Conservation (phyloP, 1,284 basidiomycete genomes). For the Hemileia vastatrix region DNA sequence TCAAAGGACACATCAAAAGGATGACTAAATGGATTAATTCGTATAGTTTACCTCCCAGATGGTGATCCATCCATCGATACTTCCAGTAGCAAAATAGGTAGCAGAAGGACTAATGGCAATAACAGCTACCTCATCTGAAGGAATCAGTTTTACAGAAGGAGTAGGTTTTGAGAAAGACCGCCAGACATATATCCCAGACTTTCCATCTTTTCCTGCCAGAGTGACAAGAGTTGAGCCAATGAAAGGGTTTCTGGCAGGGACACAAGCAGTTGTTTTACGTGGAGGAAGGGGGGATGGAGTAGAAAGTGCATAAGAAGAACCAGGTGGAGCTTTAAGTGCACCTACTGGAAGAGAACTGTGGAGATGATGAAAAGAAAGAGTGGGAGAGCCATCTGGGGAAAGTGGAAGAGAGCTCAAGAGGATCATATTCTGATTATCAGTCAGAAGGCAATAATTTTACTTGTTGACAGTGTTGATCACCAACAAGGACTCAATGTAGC, state of each 20-base stretch:
- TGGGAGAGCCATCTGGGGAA: conserved; percentile 3
- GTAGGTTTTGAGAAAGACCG: conserved; percentile 11
- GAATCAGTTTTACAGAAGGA: conserved; percentile 50
- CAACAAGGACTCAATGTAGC: too few species aligned
- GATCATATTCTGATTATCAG: too few species aligned
- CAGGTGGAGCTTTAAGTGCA: conserved; percentile 9
- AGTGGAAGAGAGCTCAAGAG: not conserved
- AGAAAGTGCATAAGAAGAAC: not conserved
- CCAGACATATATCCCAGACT: conserved; percentile 11
- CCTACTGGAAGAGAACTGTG: conserved; percentile 6
- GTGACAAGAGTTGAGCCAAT: conserved; percentile 15
- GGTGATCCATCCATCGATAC: conserved; percentile 75
- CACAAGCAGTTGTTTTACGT: conserved; percentile 1
- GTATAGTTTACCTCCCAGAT: conserved; percentile 71
- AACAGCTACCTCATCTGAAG: conserved; percentile 77
- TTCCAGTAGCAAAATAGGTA: conserved; percentile 73
- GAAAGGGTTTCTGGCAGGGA: conserved; percentile 3
- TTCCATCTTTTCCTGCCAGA: conserved; percentile 8
- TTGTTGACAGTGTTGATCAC: too few species aligned
- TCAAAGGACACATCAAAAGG: conserved; percentile 22
- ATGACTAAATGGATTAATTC: not conserved
- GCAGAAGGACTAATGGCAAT: conserved; percentile 65
- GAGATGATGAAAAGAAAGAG: conserved; percentile 11
- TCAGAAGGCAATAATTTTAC: too few species aligned
- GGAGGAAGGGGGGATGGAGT: not conserved